Conservation (phyloP, 1,284 basidiomycete genomes). For the Amylostereum chailletii region DNA sequence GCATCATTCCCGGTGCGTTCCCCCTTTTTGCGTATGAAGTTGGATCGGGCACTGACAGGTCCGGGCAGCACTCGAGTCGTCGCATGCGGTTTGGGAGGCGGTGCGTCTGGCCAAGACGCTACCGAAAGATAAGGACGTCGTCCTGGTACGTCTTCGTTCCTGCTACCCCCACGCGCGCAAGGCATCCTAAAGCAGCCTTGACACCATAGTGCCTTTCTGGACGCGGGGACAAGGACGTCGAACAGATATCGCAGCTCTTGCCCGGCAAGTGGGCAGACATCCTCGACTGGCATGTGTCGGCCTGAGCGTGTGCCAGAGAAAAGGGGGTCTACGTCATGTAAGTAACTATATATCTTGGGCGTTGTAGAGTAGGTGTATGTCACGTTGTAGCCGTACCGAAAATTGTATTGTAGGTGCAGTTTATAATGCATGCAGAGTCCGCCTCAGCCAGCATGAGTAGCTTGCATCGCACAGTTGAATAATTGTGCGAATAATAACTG, state of each 20-base stretch:
- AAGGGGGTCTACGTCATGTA: too few species aligned
- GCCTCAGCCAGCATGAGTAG: too few species aligned
- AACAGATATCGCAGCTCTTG: conserved; percentile 79
- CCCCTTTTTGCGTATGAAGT: conserved; percentile 1
- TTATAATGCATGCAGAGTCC: too few species aligned
- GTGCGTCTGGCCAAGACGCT: conserved; percentile 81
- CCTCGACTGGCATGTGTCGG: conserved; percentile 75
- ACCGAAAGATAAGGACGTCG: conserved; percentile 79
- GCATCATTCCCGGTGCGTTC: conserved; percentile 86
- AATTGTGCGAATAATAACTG: too few species aligned
- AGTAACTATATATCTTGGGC: too few species aligned
- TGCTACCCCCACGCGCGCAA: neutral
- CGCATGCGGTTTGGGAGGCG: conserved; percentile 93
- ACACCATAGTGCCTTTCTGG: conserved; percentile 71
- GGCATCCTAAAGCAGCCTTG: too few species aligned
- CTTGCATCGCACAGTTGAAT: too few species aligned
- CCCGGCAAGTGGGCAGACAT: conserved; percentile 83
- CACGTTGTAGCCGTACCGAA: too few species aligned
- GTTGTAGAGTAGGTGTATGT: too few species aligned
- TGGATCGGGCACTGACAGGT: conserved; percentile 6
- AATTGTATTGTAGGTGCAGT: too few species aligned
- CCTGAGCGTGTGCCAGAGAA: too few species aligned
- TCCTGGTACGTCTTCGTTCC: conserved; percentile 59
- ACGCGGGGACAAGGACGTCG: conserved; percentile 92
- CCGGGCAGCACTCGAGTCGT: conserved; percentile 78